Conservation (phyloP, 2,329 filamentous ascomycete genomes). For the Chrysoporthe puriensis region DNA sequence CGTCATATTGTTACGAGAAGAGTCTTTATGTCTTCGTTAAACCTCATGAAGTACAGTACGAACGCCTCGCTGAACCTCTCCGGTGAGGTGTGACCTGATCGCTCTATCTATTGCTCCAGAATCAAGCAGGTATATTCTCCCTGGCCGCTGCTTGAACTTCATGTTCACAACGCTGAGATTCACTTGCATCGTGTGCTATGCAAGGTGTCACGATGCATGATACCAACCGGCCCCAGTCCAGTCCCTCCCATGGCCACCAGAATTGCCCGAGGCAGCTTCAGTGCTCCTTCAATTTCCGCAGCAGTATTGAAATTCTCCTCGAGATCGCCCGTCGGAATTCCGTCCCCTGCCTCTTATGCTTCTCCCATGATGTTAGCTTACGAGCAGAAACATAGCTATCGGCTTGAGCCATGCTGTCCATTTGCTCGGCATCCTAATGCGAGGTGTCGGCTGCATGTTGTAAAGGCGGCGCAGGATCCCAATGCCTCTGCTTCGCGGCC, state of each 20-base stretch:
- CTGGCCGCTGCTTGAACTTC: background rate
- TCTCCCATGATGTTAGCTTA: background rate
- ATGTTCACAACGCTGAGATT: conserved; percentile 13
- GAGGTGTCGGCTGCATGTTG: background rate
- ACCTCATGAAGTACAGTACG: background rate
- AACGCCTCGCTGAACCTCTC: conserved; percentile 11
- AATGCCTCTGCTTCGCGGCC: conserved; percentile 7
- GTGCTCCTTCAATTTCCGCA: background rate
- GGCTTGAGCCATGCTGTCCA: background rate
- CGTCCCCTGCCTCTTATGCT: background rate
- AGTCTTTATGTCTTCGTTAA: background rate
- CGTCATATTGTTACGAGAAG: background rate
- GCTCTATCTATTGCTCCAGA: conserved; percentile 2
- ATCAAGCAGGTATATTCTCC: background rate
- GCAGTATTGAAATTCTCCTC: background rate
- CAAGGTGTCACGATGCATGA: conserved; percentile 15
- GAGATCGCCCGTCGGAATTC: background rate
- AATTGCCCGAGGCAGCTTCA: background rate
- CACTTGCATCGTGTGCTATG: conserved; percentile 21
- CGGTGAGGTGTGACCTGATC: background rate
- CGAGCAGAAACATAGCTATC: no score
- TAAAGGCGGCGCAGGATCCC: background rate
- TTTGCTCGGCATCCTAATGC: background rate
- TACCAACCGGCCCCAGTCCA: background rate
- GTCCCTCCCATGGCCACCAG: background rate